Base-by-base conservation (phyloP, 2,329 filamentous ascomycete genomes). In the Aspergillus floridensis region DNA sequence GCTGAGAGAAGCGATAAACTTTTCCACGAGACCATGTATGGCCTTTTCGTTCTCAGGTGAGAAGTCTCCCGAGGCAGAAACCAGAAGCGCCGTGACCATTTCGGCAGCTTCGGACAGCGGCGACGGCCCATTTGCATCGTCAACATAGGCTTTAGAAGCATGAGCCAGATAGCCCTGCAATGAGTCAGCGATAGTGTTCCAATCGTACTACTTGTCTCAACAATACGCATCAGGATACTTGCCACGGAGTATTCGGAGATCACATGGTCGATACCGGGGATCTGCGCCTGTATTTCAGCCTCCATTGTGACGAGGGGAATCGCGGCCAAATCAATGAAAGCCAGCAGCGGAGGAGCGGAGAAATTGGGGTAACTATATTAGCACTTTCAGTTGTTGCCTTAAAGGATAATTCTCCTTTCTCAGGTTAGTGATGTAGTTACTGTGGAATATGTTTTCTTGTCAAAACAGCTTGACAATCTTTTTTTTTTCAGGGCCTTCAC, bases 51-150 rank as follows among this genome's bases (percentile, higher is more conserved):
- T 87, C 65, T 88, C 80, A 38, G 83, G 74, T 52, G 88, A 89
- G 54, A 89, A 83, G 67, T 93, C 86, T 51, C 93, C 95, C 3
- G 93, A 96, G n/a, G 95, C 95, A 48, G 95, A 98, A 56, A 97
- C 78, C 48, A 99, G 85, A 63, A 99, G 84, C 68, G 93, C 90
- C n/a, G 90, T 92, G 65, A 99, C 88, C 59, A 90, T 84, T 41
- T 86, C 82, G 51, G 92, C 92, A 53, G 95, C 95, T 74, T 98
- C 93, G 62, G 86, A 84, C 60, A 99, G 81, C 11, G 93, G 93
- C 4, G 90, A 91, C 58, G 84, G 79, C n/a, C 80, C 87, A 64
- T 85, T 82, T 44, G 85, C 78, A 64, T 96, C 92, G 54, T 88
- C 86, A 61, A 87, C 82, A 82, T 90, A 96, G 54, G 90, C 83